phyloP scores from a whole-genome alignment of 805 yeast species.

The Saturnispora gosingensis region DNA sequence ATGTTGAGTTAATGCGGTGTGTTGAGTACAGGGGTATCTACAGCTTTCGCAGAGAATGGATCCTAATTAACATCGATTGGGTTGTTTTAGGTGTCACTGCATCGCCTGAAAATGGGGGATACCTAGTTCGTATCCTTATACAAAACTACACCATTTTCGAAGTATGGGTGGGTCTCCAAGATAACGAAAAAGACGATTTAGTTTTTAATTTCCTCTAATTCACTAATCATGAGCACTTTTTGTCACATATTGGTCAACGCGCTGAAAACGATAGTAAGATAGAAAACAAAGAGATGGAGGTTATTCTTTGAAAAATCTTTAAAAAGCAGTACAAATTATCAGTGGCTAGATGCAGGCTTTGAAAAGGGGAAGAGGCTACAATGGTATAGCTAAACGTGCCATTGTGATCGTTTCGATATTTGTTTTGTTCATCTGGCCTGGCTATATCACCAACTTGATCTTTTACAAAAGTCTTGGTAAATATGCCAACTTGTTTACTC shows the following conservation, averaged over 20 bases:
- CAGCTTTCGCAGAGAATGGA: constrained; percentile 35
- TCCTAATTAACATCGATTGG: constrained; percentile 25
- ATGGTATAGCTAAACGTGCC: background rate
- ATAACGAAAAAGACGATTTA: background rate
- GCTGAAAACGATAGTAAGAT: background rate
- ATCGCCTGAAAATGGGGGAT: background rate
- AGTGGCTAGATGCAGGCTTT: background rate
- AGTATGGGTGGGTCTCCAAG: background rate
- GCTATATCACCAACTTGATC: constrained; percentile 1
- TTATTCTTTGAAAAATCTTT: background rate
- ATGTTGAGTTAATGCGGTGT: constrained; percentile 33
- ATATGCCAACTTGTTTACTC: constrained; percentile 3
- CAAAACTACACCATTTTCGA: background rate
- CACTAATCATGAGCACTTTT: background rate
- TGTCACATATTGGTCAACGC: background rate
- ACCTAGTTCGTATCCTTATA: background rate
- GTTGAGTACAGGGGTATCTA: constrained; percentile 34
- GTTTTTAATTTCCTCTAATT: background rate
- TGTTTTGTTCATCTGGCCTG: constrained; percentile 5
- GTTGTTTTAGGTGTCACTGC: constrained; percentile 1
- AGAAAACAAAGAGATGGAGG: background rate
- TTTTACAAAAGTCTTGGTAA: background rate
- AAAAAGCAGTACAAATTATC: background rate
- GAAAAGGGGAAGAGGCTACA: background rate
- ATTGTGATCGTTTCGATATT: background rate